These are phyloP conservation scores for Xerophyta viscosa DNA, from an alignment of 106 monocot genomes.

Conservation along the genomic window DNA sequence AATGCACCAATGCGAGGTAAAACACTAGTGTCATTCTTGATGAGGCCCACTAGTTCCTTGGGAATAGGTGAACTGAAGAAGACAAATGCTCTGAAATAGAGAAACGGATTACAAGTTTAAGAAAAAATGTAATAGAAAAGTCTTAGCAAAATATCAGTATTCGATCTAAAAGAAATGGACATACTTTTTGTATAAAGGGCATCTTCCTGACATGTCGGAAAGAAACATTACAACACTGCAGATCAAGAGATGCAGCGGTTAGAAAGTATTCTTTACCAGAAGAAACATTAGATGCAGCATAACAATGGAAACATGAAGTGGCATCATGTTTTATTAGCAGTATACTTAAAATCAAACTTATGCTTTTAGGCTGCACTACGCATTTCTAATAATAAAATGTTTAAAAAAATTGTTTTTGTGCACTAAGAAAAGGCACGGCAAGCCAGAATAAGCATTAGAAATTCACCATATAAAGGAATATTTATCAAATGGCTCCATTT, in stretches of 20 bases:
- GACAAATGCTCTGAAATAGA: slow-evolving; percentile 75
- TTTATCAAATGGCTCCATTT: no score
- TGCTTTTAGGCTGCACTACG: no score
- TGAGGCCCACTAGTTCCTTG: slow-evolving; percentile 62
- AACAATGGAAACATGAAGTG: no score
- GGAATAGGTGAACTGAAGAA: slow-evolving; percentile 91
- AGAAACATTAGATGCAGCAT: no score
- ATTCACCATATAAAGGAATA: no score
- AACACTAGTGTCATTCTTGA: slow-evolving; percentile 79
- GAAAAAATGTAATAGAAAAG: slow-evolving; percentile 1
- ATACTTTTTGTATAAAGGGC: slow-evolving; percentile 92
- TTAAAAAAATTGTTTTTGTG: no score
- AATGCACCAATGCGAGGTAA: slow-evolving; percentile 82
- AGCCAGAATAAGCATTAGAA: no score
- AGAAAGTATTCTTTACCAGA: no score
- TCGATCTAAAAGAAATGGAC: slow-evolving; percentile 5
- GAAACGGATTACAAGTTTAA: not conserved
- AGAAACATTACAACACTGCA: slow-evolving; percentile 83
- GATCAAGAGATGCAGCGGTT: not conserved
- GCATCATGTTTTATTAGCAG: no score
- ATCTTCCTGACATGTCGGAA: slow-evolving; percentile 94
- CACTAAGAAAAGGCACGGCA: no score
- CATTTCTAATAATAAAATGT: no score
- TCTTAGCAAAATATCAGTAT: not conserved
- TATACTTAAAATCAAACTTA: no score